Evolutionary conservation across 2,329 filamentous ascomycete species (phyloP).

Genomic region (Beauveria sp.): DNA sequence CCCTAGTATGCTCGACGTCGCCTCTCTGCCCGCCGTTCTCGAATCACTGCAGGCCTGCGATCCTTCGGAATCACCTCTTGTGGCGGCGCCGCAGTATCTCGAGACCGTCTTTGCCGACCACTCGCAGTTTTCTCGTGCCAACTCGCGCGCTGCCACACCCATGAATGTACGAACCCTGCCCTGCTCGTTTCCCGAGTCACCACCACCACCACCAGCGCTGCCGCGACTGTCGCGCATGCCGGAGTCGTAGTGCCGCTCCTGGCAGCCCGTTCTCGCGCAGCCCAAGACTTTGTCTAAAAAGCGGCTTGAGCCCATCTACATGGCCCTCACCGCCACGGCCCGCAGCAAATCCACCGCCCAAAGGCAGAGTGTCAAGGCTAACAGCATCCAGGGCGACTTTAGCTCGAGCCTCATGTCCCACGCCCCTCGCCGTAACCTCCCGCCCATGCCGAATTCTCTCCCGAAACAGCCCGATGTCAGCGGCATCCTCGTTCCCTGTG

Average conservation of each 20-base stretch:
- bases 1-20: slow-evolving; percentile 58
- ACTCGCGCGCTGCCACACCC: slow-evolving; percentile 61
- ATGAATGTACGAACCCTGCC: slow-evolving; percentile 50
- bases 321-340: slow-evolving; percentile 39
- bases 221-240: slow-evolving; percentile 9
- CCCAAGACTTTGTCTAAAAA: slow-evolving; percentile 27
- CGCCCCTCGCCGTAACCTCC: slow-evolving; percentile 53
- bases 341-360: slow-evolving; percentile 27
- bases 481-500: slow-evolving; percentile 53
- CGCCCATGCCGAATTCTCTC: slow-evolving; percentile 56
- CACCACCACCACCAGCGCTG: not conserved
- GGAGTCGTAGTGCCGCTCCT: slow-evolving; percentile 24
- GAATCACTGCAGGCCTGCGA: slow-evolving; percentile 71
- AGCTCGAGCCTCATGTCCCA: slow-evolving; percentile 38
- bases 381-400: slow-evolving; percentile 40
- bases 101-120: slow-evolving; percentile 69
- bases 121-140: slow-evolving; percentile 45
- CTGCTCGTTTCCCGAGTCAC: slow-evolving; percentile 24
- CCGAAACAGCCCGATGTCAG: slow-evolving; percentile 70
- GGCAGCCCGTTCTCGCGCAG: not conserved
- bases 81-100: slow-evolving; percentile 67
- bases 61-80: slow-evolving; percentile 70
- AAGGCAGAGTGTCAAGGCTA: slow-evolving; percentile 32
- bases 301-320: slow-evolving; percentile 26
- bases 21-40: slow-evolving; percentile 53